Evolutionary conservation across 1,284 basidiomycete genomes (phyloP), one percentile per base, ranked within the genome.

Genomic region (Kalmanozyma brasiliensis): DNA sequence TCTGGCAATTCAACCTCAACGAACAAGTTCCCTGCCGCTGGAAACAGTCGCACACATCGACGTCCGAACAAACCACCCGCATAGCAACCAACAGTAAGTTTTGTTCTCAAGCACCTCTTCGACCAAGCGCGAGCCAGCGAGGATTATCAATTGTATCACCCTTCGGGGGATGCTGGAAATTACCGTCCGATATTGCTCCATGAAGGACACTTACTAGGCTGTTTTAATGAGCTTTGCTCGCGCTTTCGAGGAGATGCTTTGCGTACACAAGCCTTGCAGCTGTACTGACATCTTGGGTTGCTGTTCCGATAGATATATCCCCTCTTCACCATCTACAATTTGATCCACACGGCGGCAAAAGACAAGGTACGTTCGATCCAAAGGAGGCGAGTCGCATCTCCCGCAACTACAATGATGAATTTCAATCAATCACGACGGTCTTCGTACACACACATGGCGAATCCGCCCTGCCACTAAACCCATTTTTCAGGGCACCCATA

Each of bases 391-490:
- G n/a, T n/a, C n/a, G n/a, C n/a, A n/a, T n/a, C n/a, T n/a, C n/a
- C n/a, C 16, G n/a, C 11, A 23, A 13, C 24, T 29, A 32, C 7
- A 23, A 66, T 62, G 63, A 70, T 73, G 75, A 77, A 59, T 48
- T 66, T 58, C 44, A 55, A 66, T 38, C 29, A 60, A 72, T 75
- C 75, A 77, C 75, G 75, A 77, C 75, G 75, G 75, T 77, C 75
- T 77, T 68, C 75, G 69, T 77, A 77, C 66, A 62, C 44, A 57
- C 13, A 33, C 47, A 55, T 77, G 75, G 57, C 75, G 75, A 77
- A 73, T 73, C 58, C 56, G 75, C 75, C 75, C 75, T 65, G 73
- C 67, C 63, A 72, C 70, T 71, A 76, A 77, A 77, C 75, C 75
- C 68, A 73, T 33, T 67, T 72, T 60, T 61, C 64, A 67, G 67